Base-by-base conservation (phyloP, 768 basidiomycete genomes). In the Tulasnella sp. region DNA sequence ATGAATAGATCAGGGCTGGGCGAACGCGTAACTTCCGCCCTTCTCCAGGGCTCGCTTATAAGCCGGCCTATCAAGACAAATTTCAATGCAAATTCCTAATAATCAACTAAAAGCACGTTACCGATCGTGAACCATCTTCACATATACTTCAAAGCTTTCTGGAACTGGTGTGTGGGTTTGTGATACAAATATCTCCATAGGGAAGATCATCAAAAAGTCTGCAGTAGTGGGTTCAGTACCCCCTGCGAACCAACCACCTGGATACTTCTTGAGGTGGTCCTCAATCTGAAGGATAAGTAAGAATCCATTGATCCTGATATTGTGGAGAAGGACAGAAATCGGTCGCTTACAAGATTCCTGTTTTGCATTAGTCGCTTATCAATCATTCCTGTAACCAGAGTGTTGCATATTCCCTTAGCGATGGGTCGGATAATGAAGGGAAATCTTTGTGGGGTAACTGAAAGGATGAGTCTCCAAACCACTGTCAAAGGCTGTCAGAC, bases 151-250 rank as follows among this genome's bases (percentile, higher is more conserved):
- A 5, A 83, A 84, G n/a, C 27, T 79, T 19, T 79, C 71, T 10
- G 78, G 78, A 39, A 74, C 44, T 4, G 21, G 40, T 19, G 18
- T 36, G 8, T 14, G 36, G 34, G 24, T 68, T 18, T 42, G 78
- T 24, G 71, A 40, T 8, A 39, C 42, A 5, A 72, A 39, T 18
- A 44, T 77, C 38, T 88, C 87, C 39, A 87, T 80, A 7, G 86
- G 81, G 81, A 87, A 88, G 40, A 84, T 81, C 87, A 88, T 87
- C 85, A 86, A 85, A 83, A 84, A 88, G 82, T 89, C 88, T 31
- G 88, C 87, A 31, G 85, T 79, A 36, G 88, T 88, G 24, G 86
- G 86, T 38, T 85, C 83, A 34, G 84, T 80, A 38, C 86, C 87
- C 21, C 85, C 87, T 9, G 87, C 87, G 62, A 86, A 84, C 83